A percentile compares a stretch with the other conserved stretches of the same genome.
Conservation (phyloP, 495 filamentous ascomycete species). For the Xylaria castorea region DNA sequence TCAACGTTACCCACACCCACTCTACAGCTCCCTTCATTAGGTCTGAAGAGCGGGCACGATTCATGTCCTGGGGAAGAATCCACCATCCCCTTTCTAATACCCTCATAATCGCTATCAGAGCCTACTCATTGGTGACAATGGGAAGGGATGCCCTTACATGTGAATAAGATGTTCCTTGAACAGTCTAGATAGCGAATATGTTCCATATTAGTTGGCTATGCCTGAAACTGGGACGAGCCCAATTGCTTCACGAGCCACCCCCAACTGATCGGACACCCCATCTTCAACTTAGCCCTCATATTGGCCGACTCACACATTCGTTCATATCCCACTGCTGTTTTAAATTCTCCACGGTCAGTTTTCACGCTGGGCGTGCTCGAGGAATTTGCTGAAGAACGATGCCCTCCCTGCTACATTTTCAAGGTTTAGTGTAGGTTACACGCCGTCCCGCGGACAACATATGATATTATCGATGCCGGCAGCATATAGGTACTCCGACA, state of each 20-base stretch:
- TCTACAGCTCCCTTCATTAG: background rate
- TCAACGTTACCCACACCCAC: constrained; percentile 7
- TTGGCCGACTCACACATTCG: background rate
- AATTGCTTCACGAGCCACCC: background rate
- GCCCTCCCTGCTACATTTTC: too few relatives aligned
- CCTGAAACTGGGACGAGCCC: background rate
- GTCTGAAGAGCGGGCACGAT: background rate
- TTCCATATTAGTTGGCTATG: background rate
- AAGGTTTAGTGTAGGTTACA: background rate
- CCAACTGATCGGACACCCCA: background rate
- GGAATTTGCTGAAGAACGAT: background rate
- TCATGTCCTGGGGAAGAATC: constrained; percentile 4
- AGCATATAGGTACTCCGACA: background rate
- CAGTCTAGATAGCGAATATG: background rate
- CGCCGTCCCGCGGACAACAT: background rate
- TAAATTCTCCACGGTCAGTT: background rate
- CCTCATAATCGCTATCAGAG: background rate
- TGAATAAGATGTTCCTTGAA: background rate
- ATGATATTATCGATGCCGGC: background rate
- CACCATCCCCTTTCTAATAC: background rate
- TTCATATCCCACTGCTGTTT: background rate
- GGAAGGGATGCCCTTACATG: background rate
- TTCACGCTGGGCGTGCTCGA: background rate
- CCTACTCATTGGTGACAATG: background rate
- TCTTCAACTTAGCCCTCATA: background rate